Conservation (phyloP, 2,329 filamentous ascomycete species). For the Fusarium pseudoanthophilum region DNA sequence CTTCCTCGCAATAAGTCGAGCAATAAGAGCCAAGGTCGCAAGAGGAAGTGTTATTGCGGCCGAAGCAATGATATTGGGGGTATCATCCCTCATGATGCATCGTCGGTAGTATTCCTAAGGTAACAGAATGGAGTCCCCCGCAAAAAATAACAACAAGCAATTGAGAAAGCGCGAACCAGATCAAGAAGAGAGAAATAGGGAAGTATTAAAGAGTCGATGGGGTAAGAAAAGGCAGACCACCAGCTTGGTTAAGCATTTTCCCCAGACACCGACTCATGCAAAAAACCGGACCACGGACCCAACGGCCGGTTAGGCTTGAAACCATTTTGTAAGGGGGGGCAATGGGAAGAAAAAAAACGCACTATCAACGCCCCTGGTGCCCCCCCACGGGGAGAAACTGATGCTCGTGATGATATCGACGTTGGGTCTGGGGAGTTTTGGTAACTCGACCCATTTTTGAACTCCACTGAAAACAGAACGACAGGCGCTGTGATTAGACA, state of each 20-base stretch:
- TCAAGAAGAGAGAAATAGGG: constrained; percentile 8
- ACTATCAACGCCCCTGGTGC: constrained; percentile 8
- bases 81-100: constrained; percentile 41
- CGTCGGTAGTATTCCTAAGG: constrained; percentile 1
- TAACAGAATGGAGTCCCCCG: not conserved
- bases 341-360: not conserved
- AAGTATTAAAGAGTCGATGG: constrained; percentile 23
- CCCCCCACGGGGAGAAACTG: constrained; percentile 29
- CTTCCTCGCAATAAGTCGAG: constrained; percentile 34
- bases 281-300: constrained; percentile 15
- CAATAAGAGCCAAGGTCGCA: constrained; percentile 30
- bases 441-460: not conserved
- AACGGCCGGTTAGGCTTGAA: constrained; percentile 11
- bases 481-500: not conserved
- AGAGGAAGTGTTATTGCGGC: constrained; percentile 36
- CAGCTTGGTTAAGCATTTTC: constrained; percentile 8
- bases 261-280: constrained; percentile 1
- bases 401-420: constrained; percentile 13
- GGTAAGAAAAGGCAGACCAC: not conserved
- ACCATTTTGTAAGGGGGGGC: constrained; percentile 1
- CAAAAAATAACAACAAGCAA: not conserved
- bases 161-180: constrained; percentile 10
- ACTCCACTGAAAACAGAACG: constrained; percentile 10
- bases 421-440: constrained; percentile 12
- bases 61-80: constrained; percentile 38